phyloP scores from a whole-genome alignment of 2,329 filamentous ascomycete genomes.

The Arthrobotrys pseudoclavata region DNA sequence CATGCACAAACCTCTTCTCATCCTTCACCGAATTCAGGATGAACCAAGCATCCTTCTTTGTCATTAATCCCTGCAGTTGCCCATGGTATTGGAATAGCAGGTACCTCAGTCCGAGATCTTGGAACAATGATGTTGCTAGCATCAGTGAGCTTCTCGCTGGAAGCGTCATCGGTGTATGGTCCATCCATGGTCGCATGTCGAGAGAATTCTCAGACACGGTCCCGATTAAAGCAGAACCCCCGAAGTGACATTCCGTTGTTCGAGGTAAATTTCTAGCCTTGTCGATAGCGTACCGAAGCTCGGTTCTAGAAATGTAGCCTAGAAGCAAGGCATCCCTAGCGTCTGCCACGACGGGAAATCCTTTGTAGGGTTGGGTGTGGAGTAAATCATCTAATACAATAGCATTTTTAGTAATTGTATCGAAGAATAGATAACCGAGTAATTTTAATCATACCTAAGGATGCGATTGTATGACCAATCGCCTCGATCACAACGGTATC shows the following conservation, averaged over 20 bases:
- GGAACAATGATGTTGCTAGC: constrained; percentile 92
- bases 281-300: constrained; percentile 84
- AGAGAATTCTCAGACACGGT: constrained; percentile 68
- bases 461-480: constrained; percentile 86
- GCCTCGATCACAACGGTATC: constrained; percentile 90
- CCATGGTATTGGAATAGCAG: constrained; percentile 88
- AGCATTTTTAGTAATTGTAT: constrained; percentile 6
- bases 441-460: constrained; percentile 75
- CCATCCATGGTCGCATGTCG: constrained; percentile 97
- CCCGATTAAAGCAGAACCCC: constrained; percentile 72
- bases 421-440: neutral
- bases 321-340: constrained; percentile 82
- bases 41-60: constrained; percentile 98
- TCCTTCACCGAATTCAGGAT: constrained; percentile 84
- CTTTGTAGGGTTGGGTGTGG: constrained; percentile 81
- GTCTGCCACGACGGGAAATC: constrained; percentile 90
- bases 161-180: constrained; percentile 94
- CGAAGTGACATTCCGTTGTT: constrained; percentile 75
- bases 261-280: constrained; percentile 71
- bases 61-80: constrained; percentile 84
- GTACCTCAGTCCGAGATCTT: constrained; percentile 91
- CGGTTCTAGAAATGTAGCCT: constrained; percentile 93
- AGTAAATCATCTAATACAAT: constrained; percentile 71
- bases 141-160: constrained; percentile 81
- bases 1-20: constrained; percentile 68